Conservation (phyloP, 2,329 filamentous ascomycete species). For the Grosmannia clavigera region DNA sequence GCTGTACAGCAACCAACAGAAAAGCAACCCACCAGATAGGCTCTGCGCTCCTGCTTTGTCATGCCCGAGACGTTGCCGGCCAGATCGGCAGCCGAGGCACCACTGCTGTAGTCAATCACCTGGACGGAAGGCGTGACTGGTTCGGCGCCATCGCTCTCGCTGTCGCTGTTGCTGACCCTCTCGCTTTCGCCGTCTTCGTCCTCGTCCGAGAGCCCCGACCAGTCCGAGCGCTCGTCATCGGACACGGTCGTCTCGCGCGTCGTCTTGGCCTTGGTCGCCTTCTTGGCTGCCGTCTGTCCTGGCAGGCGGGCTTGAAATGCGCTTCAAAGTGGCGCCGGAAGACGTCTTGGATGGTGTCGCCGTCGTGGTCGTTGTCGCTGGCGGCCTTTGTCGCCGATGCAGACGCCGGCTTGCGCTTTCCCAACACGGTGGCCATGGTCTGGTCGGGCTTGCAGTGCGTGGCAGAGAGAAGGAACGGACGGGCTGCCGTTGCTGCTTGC, state of each 20-base stretch:
- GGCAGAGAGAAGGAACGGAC: neutral
- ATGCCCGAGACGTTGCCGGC: conserved; percentile 21
- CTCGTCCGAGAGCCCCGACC: conserved; percentile 46
- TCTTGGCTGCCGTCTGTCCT: neutral
- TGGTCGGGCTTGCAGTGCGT: neutral
- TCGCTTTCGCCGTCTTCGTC: conserved; percentile 25
- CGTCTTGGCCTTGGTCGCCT: conserved; percentile 3
- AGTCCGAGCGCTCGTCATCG: conserved; percentile 32
- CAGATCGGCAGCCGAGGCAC: conserved; percentile 18
- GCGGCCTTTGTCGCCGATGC: conserved; percentile 4
- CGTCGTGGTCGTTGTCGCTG: conserved; percentile 9
- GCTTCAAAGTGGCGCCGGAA: conserved; percentile 81
- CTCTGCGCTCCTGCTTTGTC: conserved; percentile 59
- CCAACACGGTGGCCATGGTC: conserved; percentile 30
- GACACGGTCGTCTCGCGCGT: conserved; percentile 12
- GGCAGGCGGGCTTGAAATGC: conserved; percentile 70
- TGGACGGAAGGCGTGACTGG: conserved; percentile 30
- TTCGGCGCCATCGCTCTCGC: conserved; percentile 9
- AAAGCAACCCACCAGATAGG: conserved; percentile 52
- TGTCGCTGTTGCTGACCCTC: conserved; percentile 6
- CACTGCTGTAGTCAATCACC: conserved; percentile 47
- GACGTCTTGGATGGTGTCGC: conserved; percentile 54
- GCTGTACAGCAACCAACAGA: no score
- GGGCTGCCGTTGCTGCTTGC: neutral
- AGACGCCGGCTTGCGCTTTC: conserved; percentile 33